Evolutionary conservation across 2,329 filamentous ascomycete species (phyloP).

Genomic region (Sporothrix brasiliensis): DNA sequence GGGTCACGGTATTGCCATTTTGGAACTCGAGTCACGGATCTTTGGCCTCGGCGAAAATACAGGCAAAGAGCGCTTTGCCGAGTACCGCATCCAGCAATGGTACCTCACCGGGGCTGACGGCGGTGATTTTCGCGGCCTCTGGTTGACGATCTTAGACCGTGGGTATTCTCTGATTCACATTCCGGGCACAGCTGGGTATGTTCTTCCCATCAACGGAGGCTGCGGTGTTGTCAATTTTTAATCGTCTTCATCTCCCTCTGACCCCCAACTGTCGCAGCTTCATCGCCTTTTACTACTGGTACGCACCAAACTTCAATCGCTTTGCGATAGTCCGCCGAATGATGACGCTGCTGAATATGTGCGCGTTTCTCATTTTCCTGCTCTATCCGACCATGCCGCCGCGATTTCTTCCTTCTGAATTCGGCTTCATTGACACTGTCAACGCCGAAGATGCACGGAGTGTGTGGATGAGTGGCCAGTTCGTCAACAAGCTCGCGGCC

Average conservation of each 20-base stretch:
- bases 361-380: conserved; percentile 65
- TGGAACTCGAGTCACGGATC: conserved; percentile 46
- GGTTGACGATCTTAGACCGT: conserved; percentile 52
- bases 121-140: conserved; percentile 42
- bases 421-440: conserved; percentile 56
- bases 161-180: conserved; percentile 56
- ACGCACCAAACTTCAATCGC: conserved; percentile 49
- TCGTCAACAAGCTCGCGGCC: conserved; percentile 60
- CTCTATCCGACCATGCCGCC: conserved; percentile 67
- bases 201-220: neutral
- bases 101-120: conserved; percentile 48
- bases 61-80: conserved; percentile 46
- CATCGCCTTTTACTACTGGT: conserved; percentile 66
- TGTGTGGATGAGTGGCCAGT: conserved; percentile 59
- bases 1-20: conserved; percentile 48
- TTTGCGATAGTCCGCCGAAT: conserved; percentile 46
- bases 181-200: conserved; percentile 53
- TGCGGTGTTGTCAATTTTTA: neutral
- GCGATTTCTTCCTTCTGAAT: conserved; percentile 56
- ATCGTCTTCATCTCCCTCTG: neutral
- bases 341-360: conserved; percentile 62
- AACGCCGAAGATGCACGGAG: conserved; percentile 56
- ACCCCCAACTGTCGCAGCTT: conserved; percentile 48
- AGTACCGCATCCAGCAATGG: conserved; percentile 50
- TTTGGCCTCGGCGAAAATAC: conserved; percentile 37